Percentiles rank a stretch among this genome's conserved stretches.
Evolutionary conservation across 257 asterid species (phyloP).

Genomic region (Solanum dulcamara): DNA sequence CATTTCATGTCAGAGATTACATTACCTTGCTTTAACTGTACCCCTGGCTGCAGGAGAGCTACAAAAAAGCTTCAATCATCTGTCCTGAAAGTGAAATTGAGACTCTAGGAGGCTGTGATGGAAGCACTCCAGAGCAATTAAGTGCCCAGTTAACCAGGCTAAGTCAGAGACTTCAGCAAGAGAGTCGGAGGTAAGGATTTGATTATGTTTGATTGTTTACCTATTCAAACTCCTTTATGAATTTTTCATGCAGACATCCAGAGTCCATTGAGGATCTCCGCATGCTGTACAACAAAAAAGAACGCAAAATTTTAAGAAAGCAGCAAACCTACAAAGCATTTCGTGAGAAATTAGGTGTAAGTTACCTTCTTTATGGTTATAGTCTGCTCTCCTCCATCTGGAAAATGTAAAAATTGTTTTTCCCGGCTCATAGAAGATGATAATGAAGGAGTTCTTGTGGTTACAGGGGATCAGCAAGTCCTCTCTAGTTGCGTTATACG

Average conservation of each 20-base stretch:
- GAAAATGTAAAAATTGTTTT: background rate
- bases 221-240: background rate
- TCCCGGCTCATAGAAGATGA: background rate
- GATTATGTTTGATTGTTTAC: background rate
- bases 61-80: conserved; percentile 59
- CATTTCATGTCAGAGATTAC: background rate
- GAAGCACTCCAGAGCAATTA: conserved; percentile 60
- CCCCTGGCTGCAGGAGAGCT: conserved; percentile 47
- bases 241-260: conserved; percentile 45
- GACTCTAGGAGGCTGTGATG: conserved; percentile 49
- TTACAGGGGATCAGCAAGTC: background rate
- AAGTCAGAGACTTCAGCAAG: conserved; percentile 52
- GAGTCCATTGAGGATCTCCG: conserved; percentile 82
- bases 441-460: background rate
- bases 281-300: conserved; percentile 47
- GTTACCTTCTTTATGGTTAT: conserved; percentile 13
- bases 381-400: background rate
- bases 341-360: conserved; percentile 58
- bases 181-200: conserved; percentile 55
- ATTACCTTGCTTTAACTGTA: background rate
- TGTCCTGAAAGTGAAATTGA: conserved; percentile 76
- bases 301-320: conserved; percentile 57
- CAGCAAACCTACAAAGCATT: conserved; percentile 52
- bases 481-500: background rate
- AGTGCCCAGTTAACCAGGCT: conserved; percentile 49